Evolutionary conservation across 1,284 basidiomycete species (phyloP), one percentile per base, ranked within the genome.

Genomic region (Schizophyllum amplum): DNA sequence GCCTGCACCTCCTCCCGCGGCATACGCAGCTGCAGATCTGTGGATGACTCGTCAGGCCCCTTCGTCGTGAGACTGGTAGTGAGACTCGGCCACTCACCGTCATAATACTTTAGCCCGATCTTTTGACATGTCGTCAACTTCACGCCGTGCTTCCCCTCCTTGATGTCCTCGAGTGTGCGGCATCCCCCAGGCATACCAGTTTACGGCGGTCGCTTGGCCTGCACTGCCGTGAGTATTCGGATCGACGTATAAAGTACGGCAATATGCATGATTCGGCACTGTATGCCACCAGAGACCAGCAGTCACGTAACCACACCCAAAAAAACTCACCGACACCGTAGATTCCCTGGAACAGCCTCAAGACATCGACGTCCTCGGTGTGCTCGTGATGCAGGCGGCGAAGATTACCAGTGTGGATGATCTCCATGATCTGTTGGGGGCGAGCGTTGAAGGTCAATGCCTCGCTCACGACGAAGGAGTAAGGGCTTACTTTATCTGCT

Each of bases 11-110:
- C 94, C 24, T 74, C 76, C 21, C 93, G 79, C 1, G 92, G 90
- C 77, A 97, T 97, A n/a, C 92, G 78, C 50, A 76, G 69, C 63
- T 90, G 83, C 5, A 33, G 58, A 90, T 82, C 67, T 92, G 90
- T 5, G 5, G n/a, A 49, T 5, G 47, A 46, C 42, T 11, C n/a
- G 11, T 11, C 42, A 46, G n/a, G n/a, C n/a, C n/a, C n/a, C n/a
- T n/a, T n/a, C n/a, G n/a, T n/a, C n/a, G n/a, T n/a, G n/a, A n/a
- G n/a, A n/a, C n/a, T n/a, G n/a, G n/a, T n/a, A n/a, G n/a, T n/a
- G 42, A n/a, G 42, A 46, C 42, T 11, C n/a, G 42, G 42, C 11
- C 42, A 23, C 73, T 25, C 25, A 85, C 88, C 92, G 60, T 92
- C 83, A 67, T 94, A 94, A 60, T 83, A 86, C 59, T 78, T 68